phyloP scores from a whole-genome alignment of 225 moss, liverwort and hornwort genomes.

The Physcomitrium patens region DNA sequence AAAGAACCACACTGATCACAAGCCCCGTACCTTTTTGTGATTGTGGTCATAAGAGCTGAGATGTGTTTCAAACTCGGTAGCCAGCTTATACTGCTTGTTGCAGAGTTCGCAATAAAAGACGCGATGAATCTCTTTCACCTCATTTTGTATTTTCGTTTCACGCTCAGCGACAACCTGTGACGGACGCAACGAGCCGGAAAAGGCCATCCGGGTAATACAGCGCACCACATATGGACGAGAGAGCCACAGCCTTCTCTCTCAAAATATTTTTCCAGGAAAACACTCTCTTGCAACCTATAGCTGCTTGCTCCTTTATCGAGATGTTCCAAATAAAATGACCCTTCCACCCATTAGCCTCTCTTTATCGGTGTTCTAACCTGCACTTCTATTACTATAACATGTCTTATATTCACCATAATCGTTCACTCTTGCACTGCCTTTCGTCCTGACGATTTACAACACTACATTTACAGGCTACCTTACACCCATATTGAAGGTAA shows the following conservation, averaged over 20 bases:
- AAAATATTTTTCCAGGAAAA: slow-evolving; percentile 80
- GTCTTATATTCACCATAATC: slow-evolving; percentile 19
- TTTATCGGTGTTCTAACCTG: slow-evolving; percentile 38
- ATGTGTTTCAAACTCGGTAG: slow-evolving; percentile 92
- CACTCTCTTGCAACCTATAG: slow-evolving; percentile 96
- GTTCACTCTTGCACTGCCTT: slow-evolving; percentile 17
- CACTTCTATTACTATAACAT: slow-evolving; percentile 24
- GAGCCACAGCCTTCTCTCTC: slow-evolving; percentile 77
- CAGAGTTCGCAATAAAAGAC: slow-evolving; percentile 99
- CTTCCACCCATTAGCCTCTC: slow-evolving; percentile 70
- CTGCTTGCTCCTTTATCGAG: slow-evolving; percentile 87
- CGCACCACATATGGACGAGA: slow-evolving; percentile 95
- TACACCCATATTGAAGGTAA: not conserved
- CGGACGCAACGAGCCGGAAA: slow-evolving; percentile 91
- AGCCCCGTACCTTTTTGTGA: slow-evolving; percentile 82
- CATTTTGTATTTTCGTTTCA: slow-evolving; percentile 93
- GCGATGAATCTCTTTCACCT: slow-evolving; percentile 97
- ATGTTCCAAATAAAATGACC: slow-evolving; percentile 59
- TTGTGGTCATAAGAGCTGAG: slow-evolving; percentile 99
- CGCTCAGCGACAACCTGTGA: slow-evolving; percentile 99
- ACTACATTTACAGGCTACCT: slow-evolving; percentile 1
- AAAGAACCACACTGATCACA: not conserved
- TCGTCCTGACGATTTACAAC: slow-evolving; percentile 27
- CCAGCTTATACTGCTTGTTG: slow-evolving; percentile 99
- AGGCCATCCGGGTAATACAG: slow-evolving; percentile 98